Conservation (phyloP, 192 early-diverging fungal genomes). For the Linnemannia exigua region DNA sequence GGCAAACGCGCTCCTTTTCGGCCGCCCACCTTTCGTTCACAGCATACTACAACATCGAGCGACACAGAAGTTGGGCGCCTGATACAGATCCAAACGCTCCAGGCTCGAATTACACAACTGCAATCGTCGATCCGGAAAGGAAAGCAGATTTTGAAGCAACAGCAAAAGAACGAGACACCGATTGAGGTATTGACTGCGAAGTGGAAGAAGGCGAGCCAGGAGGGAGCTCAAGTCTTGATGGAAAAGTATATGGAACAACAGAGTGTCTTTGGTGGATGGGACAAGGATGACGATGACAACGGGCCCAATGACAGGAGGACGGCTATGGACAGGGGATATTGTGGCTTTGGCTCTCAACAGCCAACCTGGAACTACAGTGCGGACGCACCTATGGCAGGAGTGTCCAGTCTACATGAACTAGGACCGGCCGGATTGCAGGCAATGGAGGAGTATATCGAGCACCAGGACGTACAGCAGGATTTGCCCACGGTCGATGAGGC, state of each 20-base stretch:
- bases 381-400: not conserved
- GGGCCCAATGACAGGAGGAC: not conserved
- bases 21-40: not conserved
- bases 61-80: not conserved
- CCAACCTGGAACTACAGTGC: not conserved
- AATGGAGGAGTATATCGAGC: conserved; percentile 30
- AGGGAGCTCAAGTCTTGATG: conserved; percentile 33
- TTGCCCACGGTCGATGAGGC: conserved; percentile 49
- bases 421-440: conserved; percentile 5
- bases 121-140: conserved; percentile 39
- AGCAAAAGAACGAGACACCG: conserved; percentile 23
- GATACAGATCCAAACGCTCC: conserved; percentile 19
- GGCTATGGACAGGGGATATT: not conserved
- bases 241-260: conserved; percentile 37
- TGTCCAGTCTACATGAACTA: not conserved
- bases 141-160: conserved; percentile 24
- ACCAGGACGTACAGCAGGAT: conserved; percentile 37
- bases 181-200: conserved; percentile 36
- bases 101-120: conserved; percentile 21
- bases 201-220: conserved; percentile 37
- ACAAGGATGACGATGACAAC: not conserved
- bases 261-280: conserved; percentile 19
- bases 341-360: not conserved
- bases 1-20: conserved; percentile 17
- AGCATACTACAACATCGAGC: not conserved